Conservation (phyloP, 139 green algal species). For the Yamagishiella unicocca region DNA sequence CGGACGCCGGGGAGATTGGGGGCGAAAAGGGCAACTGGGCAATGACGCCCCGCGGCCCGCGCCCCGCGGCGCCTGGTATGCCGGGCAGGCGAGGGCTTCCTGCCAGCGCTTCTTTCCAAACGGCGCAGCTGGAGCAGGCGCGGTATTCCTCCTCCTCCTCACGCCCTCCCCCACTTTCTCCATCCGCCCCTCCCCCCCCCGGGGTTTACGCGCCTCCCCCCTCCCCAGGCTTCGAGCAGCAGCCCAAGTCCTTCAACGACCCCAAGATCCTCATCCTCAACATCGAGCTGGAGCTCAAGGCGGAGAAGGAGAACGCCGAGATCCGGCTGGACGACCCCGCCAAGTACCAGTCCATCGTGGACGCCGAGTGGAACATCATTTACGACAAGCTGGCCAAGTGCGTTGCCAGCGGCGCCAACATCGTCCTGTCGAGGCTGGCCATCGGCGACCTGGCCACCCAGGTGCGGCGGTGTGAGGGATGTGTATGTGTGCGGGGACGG, state of each 20-base stretch:
- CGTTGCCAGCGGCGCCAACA: slow-evolving; percentile 86
- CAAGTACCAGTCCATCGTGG: slow-evolving; percentile 98
- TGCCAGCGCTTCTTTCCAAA: no score
- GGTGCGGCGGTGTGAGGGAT: not conserved
- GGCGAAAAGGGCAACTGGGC: no score
- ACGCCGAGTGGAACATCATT: slow-evolving; percentile 99
- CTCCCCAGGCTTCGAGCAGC: slow-evolving; percentile 96
- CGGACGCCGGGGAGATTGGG: no score
- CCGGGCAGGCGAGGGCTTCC: no score
- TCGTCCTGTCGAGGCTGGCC: slow-evolving; percentile 85
- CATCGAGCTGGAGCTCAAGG: slow-evolving; percentile 99
- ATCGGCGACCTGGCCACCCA: slow-evolving; percentile 93
- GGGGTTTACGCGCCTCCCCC: no score
- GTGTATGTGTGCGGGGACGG: not conserved
- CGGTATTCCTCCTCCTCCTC: not conserved
- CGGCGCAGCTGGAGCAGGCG: no score
- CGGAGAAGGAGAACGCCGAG: slow-evolving; percentile 98
- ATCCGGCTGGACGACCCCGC: slow-evolving; percentile 92
- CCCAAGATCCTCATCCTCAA: slow-evolving; percentile 98
- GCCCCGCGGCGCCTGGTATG: no score
- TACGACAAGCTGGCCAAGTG: slow-evolving; percentile 98
- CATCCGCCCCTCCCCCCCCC: not conserved
- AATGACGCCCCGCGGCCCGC: no score
- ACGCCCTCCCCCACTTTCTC: not conserved
- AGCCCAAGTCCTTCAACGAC: slow-evolving; percentile 89